phyloP scores from a whole-genome alignment of 768 basidiomycete species.

The Naganishia vishniacii region DNA sequence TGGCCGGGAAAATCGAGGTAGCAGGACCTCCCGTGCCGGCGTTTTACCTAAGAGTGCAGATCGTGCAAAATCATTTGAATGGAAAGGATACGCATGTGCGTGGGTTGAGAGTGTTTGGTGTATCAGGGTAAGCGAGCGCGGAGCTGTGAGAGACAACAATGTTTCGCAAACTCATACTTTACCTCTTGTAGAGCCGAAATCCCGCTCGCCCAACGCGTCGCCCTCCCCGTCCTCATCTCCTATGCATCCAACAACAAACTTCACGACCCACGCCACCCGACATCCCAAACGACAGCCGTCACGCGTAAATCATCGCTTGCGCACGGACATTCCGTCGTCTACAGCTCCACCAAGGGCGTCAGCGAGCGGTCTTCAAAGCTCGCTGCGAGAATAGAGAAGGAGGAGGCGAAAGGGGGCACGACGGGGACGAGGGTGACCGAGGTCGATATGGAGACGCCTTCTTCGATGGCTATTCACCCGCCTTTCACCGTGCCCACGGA shows the following conservation, averaged over 20 bases:
- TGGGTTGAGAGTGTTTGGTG: constrained; percentile 79
- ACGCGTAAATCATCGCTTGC: not conserved
- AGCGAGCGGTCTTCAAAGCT: not conserved
- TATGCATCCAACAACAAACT: not conserved
- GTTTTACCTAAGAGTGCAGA: constrained; percentile 81
- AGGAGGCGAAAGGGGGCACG: not conserved
- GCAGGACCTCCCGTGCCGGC: constrained; percentile 77
- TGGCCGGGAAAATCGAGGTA: constrained; percentile 14
- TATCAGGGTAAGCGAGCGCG: constrained; percentile 60
- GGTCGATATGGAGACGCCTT: not conserved
- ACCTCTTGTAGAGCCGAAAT: not conserved
- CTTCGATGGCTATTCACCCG: not conserved
- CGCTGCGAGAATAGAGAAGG: not conserved
- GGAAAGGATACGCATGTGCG: constrained; percentile 98
- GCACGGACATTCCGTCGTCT: not conserved
- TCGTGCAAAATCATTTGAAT: constrained; percentile 92
- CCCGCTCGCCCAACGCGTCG: constrained; percentile 2
- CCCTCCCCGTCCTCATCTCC: constrained; percentile 6
- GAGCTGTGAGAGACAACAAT: no score
- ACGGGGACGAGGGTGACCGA: not conserved
- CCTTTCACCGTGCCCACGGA: no score
- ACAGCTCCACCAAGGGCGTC: not conserved
- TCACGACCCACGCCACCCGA: constrained; percentile 11
- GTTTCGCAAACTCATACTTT: no score
- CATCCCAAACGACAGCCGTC: constrained; percentile 14